These are phyloP conservation scores for Boeremia lycopersici DNA, from an alignment of 2,329 filamentous ascomycete genomes.

Conservation along the genomic window DNA sequence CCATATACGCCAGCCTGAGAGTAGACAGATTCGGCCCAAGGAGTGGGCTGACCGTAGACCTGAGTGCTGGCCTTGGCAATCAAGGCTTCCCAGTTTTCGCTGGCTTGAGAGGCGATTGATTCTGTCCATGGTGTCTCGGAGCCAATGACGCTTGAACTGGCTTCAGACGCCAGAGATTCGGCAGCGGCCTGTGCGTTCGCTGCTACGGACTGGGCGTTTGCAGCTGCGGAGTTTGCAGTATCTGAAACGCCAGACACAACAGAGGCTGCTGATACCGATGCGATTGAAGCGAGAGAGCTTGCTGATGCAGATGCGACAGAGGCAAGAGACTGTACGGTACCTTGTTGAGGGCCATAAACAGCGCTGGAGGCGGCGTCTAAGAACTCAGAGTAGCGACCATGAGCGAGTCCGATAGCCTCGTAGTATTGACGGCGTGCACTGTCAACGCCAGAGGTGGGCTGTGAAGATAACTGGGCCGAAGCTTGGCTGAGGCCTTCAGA, in stretches of 20 bases:
- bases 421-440: slow-evolving; percentile 73
- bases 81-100: slow-evolving; percentile 67
- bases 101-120: slow-evolving; percentile 61
- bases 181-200: slow-evolving; percentile 58
- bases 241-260: slow-evolving; percentile 49
- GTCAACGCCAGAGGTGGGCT: slow-evolving; percentile 64
- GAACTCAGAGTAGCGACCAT: slow-evolving; percentile 79
- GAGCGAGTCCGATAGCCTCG: slow-evolving; percentile 76
- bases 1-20: slow-evolving; percentile 64
- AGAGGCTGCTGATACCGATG: slow-evolving; percentile 57
- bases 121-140: slow-evolving; percentile 59
- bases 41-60: slow-evolving; percentile 70
- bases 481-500: slow-evolving; percentile 73
- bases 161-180: slow-evolving; percentile 52
- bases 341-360: slow-evolving; percentile 59
- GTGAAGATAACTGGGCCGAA: slow-evolving; percentile 71
- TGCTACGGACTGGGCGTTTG: slow-evolving; percentile 49
- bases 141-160: slow-evolving; percentile 54
- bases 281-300: slow-evolving; percentile 50
- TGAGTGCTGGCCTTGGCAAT: slow-evolving; percentile 70
- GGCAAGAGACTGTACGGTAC: slow-evolving; percentile 41
- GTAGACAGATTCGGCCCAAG: slow-evolving; percentile 54
- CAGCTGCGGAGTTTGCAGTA: slow-evolving; percentile 48
- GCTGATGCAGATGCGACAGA: slow-evolving; percentile 49
- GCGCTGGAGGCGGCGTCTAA: slow-evolving; percentile 73